Evolutionary conservation across 352 stramenopile species (phyloP).

Genomic region (Globisporangium iwayamae): DNA sequence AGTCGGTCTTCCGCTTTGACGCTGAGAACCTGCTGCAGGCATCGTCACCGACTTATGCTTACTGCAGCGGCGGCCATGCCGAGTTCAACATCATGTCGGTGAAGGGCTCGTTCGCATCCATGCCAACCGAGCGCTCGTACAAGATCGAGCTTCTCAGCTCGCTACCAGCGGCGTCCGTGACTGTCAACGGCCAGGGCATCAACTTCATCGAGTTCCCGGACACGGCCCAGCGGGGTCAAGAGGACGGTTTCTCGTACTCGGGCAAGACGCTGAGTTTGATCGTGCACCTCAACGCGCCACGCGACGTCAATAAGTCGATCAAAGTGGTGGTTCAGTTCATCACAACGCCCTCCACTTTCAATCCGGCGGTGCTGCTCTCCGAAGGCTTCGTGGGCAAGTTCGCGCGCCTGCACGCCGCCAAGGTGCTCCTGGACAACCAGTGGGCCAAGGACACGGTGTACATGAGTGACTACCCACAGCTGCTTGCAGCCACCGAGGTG

Average conservation of each 20-base stretch:
- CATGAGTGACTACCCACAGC: constrained; percentile 25
- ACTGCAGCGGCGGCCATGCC: constrained; percentile 12
- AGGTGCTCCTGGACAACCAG: constrained; percentile 28
- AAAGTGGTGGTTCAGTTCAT: constrained; percentile 20
- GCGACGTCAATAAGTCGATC: background rate
- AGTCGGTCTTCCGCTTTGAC: constrained; percentile 15
- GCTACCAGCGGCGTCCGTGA: constrained; percentile 16
- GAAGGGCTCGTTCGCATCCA: constrained; percentile 18
- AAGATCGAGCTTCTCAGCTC: constrained; percentile 22
- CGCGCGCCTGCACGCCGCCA: constrained; percentile 25
- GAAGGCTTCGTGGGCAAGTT: constrained; percentile 25
- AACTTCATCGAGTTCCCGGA: constrained; percentile 15
- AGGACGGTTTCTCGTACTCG: constrained; percentile 22
- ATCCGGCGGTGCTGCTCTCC: constrained; percentile 10
- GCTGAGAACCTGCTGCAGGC: constrained; percentile 1
- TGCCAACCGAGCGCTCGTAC: constrained; percentile 18
- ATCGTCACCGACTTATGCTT: background rate
- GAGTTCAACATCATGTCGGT: constrained; percentile 22
- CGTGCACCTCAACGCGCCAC: constrained; percentile 15
- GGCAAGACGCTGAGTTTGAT: constrained; percentile 22
- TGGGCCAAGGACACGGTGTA: constrained; percentile 25
- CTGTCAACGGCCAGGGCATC: constrained; percentile 20
- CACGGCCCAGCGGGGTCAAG: background rate
- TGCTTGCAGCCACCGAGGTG: constrained; percentile 21
- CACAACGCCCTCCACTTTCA: constrained; percentile 3